Percentiles rank a stretch among this genome's conserved stretches.
phyloP scores from a whole-genome alignment of 2,329 filamentous ascomycete species.

The Colletotrichum eleusines region DNA sequence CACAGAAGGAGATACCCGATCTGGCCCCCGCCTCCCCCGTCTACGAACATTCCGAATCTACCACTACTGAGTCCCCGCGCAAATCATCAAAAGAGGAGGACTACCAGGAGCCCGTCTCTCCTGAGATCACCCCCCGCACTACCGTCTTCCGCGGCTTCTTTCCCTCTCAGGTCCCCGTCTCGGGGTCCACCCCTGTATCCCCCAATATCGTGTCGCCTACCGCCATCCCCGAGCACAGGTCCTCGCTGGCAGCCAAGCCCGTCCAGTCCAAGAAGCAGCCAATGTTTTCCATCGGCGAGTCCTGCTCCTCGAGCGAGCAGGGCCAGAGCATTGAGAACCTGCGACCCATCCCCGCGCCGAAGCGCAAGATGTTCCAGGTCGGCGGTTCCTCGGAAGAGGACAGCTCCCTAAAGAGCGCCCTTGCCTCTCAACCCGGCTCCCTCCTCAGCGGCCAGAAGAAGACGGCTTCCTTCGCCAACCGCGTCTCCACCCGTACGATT shows the following conservation, averaged over 20 bases:
- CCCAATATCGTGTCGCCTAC: constrained; percentile 63
- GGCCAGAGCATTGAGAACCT: constrained; percentile 62
- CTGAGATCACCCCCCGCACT: constrained; percentile 64
- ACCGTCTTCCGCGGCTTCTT: constrained; percentile 90
- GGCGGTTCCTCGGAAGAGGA: constrained; percentile 78
- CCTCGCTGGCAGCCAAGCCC: no score
- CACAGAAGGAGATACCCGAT: constrained; percentile 60
- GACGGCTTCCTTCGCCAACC: constrained; percentile 83
- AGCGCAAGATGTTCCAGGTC: no score
- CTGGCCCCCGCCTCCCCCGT: constrained; percentile 45
- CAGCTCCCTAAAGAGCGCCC: constrained; percentile 74
- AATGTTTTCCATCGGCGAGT: constrained; percentile 82
- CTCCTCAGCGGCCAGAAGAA: constrained; percentile 71
- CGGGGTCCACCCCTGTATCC: constrained; percentile 62
- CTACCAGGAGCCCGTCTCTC: constrained; percentile 49
- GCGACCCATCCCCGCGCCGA: constrained; percentile 49
- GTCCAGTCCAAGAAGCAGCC: no score
- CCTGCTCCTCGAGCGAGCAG: constrained; percentile 78
- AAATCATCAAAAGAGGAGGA: constrained; percentile 73
- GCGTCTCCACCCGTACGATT: constrained; percentile 77
- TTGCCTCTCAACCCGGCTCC: constrained; percentile 59
- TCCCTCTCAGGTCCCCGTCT: constrained; percentile 73
- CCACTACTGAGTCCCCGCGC: constrained; percentile 62
- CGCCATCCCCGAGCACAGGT: no score
- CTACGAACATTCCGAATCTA: constrained; percentile 58